A percentile compares a stretch with the other conserved stretches of the same genome.
Evolutionary conservation across 2,329 filamentous ascomycete species (phyloP).

Genomic region (Aureobasidium melanogenum): DNA sequence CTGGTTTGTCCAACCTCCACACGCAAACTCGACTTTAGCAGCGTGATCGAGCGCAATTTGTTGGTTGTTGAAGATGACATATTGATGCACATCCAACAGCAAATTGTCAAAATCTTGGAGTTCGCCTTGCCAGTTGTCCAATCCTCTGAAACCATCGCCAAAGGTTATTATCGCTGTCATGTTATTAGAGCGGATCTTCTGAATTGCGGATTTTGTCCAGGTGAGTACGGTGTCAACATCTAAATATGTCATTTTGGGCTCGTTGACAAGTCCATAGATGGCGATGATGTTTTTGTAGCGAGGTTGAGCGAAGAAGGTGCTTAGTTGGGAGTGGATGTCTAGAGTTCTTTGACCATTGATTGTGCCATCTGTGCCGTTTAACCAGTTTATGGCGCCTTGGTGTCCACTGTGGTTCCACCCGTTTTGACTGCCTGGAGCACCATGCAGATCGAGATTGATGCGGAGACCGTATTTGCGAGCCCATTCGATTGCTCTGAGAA

Average conservation of each 20-base stretch:
- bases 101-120: conserved; percentile 63
- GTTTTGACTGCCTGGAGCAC: conserved; percentile 86
- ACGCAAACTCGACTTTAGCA: conserved; percentile 79
- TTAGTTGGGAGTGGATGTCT: conserved; percentile 78
- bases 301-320: conserved; percentile 84
- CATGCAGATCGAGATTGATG: conserved; percentile 88
- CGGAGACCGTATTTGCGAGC: conserved; percentile 84
- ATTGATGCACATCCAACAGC: conserved; percentile 94
- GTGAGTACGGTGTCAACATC: conserved; percentile 56
- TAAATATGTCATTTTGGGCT: conserved; percentile 73
- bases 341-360: conserved; percentile 73
- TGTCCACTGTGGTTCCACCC: conserved; percentile 95
- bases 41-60: conserved; percentile 76
- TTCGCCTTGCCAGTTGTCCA: conserved; percentile 82
- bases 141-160: conserved; percentile 88
- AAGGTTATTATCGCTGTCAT: conserved; percentile 68
- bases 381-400: conserved; percentile 72
- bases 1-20: conserved; percentile 77
- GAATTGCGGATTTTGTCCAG: conserved; percentile 71
- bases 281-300: conserved; percentile 86
- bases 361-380: conserved; percentile 79
- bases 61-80: conserved; percentile 91
- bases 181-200: conserved; percentile 67
- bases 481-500: conserved; percentile 88
- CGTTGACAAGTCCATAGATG: conserved; percentile 92